Percentiles rank a stretch among this genome's conserved stretches.
phyloP scores from a whole-genome alignment of 495 filamentous ascomycete species.

The Talaromyces borbonicus region DNA sequence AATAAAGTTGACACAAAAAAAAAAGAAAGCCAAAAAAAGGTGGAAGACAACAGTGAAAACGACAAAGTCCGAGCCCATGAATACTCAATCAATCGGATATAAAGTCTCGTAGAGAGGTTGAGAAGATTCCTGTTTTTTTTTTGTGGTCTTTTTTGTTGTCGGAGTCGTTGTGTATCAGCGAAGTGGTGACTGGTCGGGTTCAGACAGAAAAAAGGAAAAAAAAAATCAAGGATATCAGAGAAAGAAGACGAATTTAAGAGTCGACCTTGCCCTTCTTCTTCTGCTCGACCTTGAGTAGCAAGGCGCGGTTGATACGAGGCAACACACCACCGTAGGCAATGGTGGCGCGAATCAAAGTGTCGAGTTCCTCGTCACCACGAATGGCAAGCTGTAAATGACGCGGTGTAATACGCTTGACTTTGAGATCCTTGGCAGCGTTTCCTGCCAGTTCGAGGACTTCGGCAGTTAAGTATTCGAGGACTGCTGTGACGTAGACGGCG shows the following conservation, averaged over 20 bases:
- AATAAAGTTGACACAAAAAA: not conserved
- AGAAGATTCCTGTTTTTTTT: too few species aligned
- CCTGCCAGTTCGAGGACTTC: conserved; percentile 97
- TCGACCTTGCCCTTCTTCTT: conserved; percentile 89
- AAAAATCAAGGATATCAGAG: not conserved
- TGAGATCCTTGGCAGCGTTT: conserved; percentile 97
- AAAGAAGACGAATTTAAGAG: conserved; percentile 19
- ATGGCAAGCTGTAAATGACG: conserved; percentile 97
- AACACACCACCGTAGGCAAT: conserved; percentile 98
- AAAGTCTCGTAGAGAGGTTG: not conserved
- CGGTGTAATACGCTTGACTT: conserved; percentile 99
- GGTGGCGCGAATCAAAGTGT: conserved; percentile 93
- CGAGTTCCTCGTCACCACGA: conserved; percentile 95
- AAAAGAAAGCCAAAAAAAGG: not conserved
- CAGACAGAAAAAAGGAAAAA: not conserved
- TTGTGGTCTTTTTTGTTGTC: too few species aligned
- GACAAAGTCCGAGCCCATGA: conserved; percentile 1
- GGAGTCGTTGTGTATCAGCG: too few species aligned
- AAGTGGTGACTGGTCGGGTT: too few species aligned
- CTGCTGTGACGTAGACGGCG: conserved; percentile 95
- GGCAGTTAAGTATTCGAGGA: conserved; percentile 95
- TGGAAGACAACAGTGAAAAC: not conserved
- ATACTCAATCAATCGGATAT: not conserved
- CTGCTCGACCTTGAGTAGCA: conserved; percentile 97
- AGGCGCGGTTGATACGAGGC: conserved; percentile 95